These are phyloP conservation scores for Actinomortierella wolfii DNA, from an alignment of 371 early-diverging fungal species.

Conservation along the genomic window DNA sequence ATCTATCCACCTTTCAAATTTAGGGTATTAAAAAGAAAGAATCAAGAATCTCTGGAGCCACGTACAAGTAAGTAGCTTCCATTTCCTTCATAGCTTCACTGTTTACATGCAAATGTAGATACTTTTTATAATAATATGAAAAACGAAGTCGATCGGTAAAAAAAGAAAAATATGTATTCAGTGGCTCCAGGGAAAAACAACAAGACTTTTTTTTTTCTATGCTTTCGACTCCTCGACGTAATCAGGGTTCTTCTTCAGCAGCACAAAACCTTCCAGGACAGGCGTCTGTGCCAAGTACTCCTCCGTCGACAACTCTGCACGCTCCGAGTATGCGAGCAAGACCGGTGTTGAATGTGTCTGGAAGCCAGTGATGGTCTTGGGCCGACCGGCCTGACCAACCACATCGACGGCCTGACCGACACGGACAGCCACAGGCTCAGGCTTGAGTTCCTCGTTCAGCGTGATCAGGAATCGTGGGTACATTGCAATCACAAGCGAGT, in stretches of 20 bases:
- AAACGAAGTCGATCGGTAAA: too few species aligned
- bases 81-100: too few species aligned
- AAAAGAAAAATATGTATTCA: too few species aligned
- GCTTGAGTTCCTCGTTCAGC: slow-evolving; percentile 84
- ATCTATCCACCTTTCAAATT: too few species aligned
- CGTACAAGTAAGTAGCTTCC: too few species aligned
- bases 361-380: slow-evolving; percentile 98
- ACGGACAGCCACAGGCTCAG: slow-evolving; percentile 84
- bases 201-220: too few species aligned
- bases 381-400: slow-evolving; percentile 99
- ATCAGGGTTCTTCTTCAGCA: slow-evolving; percentile 93
- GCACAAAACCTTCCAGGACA: slow-evolving; percentile 94
- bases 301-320: slow-evolving; percentile 97
- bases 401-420: slow-evolving; percentile 99
- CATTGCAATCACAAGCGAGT: slow-evolving; percentile 91
- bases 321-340: slow-evolving; percentile 93
- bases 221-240: slow-evolving; percentile 76
- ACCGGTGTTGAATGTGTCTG: slow-evolving; percentile 99
- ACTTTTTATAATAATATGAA: too few species aligned
- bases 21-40: too few species aligned
- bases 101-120: too few species aligned
- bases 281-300: slow-evolving; percentile 86
- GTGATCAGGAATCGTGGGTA: slow-evolving; percentile 98
- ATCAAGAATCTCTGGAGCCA: too few species aligned
- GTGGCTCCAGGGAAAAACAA: too few species aligned